phyloP scores from a whole-genome alignment of 2,329 filamentous ascomycete species.

The Trichoderma lentiforme region DNA sequence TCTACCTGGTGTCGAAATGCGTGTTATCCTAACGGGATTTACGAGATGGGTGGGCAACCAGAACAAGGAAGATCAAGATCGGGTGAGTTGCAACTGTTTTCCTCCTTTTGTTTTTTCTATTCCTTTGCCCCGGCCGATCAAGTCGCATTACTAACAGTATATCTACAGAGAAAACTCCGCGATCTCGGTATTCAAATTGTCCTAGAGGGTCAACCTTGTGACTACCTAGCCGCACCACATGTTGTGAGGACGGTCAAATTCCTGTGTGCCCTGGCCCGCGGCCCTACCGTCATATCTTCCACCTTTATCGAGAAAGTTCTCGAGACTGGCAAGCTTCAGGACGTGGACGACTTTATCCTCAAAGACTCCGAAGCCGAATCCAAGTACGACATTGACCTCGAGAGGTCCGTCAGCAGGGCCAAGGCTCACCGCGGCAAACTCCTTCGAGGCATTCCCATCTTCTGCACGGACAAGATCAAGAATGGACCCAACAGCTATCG shows the following conservation, averaged over 20 bases:
- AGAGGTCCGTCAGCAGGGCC: constrained; percentile 66
- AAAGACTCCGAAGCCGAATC: constrained; percentile 71
- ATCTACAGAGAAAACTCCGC: constrained; percentile 68
- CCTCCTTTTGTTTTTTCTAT: neutral
- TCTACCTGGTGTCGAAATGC: constrained; percentile 63
- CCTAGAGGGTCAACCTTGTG: constrained; percentile 70
- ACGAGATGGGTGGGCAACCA: constrained; percentile 73
- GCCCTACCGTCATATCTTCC: constrained; percentile 72
- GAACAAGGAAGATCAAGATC: constrained; percentile 74
- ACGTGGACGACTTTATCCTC: constrained; percentile 64
- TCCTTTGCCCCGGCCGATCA: neutral
- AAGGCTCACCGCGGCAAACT: constrained; percentile 73
- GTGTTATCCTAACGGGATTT: constrained; percentile 80
- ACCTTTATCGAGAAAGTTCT: constrained; percentile 77
- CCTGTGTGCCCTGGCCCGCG: constrained; percentile 78
- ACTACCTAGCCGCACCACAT: constrained; percentile 82
- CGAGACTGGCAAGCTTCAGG: constrained; percentile 61
- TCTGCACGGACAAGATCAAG: constrained; percentile 75
- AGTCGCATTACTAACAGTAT: neutral
- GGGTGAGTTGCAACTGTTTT: constrained; percentile 54
- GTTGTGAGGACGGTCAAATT: constrained; percentile 93
- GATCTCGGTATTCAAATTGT: constrained; percentile 79
- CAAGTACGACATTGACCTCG: constrained; percentile 65
- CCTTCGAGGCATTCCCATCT: constrained; percentile 72
- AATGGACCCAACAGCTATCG: constrained; percentile 83